These are phyloP conservation scores for Sporormia fimetaria DNA, from an alignment of 495 filamentous ascomycete genomes.

Conservation along the genomic window DNA sequence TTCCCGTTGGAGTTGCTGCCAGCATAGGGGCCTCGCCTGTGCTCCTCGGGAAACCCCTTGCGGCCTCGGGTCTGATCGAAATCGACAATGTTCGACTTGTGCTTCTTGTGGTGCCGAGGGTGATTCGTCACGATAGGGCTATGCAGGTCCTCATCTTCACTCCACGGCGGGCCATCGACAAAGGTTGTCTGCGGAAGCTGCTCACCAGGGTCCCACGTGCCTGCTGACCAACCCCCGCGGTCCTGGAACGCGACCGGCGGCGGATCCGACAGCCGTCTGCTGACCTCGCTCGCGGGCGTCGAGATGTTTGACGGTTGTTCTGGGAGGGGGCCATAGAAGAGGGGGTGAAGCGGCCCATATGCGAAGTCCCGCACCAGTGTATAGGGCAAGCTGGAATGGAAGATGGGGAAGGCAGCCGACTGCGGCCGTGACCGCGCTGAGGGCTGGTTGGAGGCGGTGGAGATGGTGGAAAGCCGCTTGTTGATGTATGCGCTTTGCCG, in stretches of 20 bases:
- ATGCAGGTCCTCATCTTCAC: conserved; percentile 91
- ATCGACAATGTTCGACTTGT: conserved; percentile 57
- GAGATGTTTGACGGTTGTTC: conserved; percentile 63
- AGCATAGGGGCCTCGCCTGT: conserved; percentile 53
- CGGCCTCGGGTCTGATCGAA: conserved; percentile 37
- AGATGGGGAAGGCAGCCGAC: conserved; percentile 68
- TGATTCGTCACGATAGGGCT: conserved; percentile 65
- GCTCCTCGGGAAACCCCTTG: conserved; percentile 17
- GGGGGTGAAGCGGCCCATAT: conserved; percentile 66
- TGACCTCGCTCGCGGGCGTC: conserved; percentile 71
- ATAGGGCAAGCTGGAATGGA: conserved; percentile 81
- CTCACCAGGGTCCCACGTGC: conserved; percentile 39
- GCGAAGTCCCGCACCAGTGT: conserved; percentile 91
- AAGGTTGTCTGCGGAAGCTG: conserved; percentile 79
- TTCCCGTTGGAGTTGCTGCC: conserved; percentile 61
- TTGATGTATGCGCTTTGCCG: conserved; percentile 38
- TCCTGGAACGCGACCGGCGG: conserved; percentile 49
- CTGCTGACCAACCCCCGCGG: conserved; percentile 42
- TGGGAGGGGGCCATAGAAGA: conserved; percentile 89
- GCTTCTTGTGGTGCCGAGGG: conserved; percentile 68
- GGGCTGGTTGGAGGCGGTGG: conserved; percentile 42
- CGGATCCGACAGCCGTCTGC: conserved; percentile 69
- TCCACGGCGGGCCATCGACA: conserved; percentile 88
- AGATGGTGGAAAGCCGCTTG: conserved; percentile 47
- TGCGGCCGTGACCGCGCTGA: conserved; percentile 54